These are phyloP conservation scores for Endocladia muricata DNA, from an alignment of 31 red algal genomes.

Conservation along the genomic window DNA sequence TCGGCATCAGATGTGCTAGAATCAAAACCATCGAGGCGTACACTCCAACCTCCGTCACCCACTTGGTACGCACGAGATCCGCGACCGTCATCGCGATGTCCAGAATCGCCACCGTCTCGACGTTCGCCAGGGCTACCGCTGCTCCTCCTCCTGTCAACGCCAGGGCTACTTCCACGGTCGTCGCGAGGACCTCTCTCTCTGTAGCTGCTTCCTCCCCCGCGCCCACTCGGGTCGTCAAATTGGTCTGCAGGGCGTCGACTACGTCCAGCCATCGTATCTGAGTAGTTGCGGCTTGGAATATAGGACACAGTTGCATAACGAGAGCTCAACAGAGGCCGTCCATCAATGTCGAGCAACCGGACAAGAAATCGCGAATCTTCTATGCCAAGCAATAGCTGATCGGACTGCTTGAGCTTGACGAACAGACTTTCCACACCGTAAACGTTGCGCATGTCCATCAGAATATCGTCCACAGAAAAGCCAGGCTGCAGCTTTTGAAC, in stretches of 20 bases:
- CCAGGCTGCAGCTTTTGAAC: constrained; percentile 56
- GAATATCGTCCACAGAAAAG: constrained; percentile 51
- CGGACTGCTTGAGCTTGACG: constrained; percentile 50
- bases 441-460: constrained; percentile 43
- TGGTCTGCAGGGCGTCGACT: constrained; percentile 24
- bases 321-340: constrained; percentile 35
- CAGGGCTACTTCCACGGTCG: constrained; percentile 30
- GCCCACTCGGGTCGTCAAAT: constrained; percentile 19
- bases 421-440: constrained; percentile 58
- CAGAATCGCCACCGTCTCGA: constrained; percentile 18
- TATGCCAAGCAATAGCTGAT: constrained; percentile 57
- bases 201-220: constrained; percentile 18
- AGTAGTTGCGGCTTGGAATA: constrained; percentile 45
- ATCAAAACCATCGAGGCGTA: neutral
- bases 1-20: neutral
- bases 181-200: constrained; percentile 16
- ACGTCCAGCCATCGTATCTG: constrained; percentile 22
- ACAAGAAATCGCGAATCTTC: constrained; percentile 59
- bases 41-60: neutral
- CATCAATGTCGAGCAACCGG: constrained; percentile 55
- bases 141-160: constrained; percentile 14
- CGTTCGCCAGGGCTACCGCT: constrained; percentile 17
- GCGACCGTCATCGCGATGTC: too few species aligned
- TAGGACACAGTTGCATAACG: constrained; percentile 69
- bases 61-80: constrained; percentile 1